phyloP scores from a whole-genome alignment of 495 filamentous ascomycete genomes.

The Acidiella bohemica region DNA sequence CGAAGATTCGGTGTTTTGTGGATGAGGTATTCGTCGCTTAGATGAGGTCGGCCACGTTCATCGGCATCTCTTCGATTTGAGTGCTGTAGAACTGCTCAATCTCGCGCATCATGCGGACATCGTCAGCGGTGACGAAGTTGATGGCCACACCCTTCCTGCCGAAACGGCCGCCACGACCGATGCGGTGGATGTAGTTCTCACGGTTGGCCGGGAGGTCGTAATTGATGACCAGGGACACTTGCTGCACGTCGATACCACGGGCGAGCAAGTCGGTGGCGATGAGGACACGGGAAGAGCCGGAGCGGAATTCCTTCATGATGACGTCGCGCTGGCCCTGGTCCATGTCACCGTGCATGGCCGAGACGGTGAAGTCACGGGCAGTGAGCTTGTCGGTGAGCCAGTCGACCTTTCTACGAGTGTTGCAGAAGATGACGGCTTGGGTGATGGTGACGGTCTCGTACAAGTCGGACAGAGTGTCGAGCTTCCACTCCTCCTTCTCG shows the following conservation, averaged over 20 bases:
- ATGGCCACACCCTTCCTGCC: constrained; percentile 99
- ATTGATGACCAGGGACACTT: constrained; percentile 99
- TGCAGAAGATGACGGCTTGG: constrained; percentile 99
- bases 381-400: constrained; percentile 99
- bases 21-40: background rate
- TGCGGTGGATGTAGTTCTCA: constrained; percentile 99
- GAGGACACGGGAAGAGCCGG: constrained; percentile 90
- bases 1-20: too few species aligned
- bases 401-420: constrained; percentile 98
- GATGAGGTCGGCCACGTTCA: constrained; percentile 62
- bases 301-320: constrained; percentile 99
- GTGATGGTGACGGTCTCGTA: constrained; percentile 99
- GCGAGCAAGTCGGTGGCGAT: constrained; percentile 96
- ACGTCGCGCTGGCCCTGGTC: constrained; percentile 90
- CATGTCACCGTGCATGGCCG: constrained; percentile 99
- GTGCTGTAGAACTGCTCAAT: constrained; percentile 76
- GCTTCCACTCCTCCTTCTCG: constrained; percentile 99
- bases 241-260: constrained; percentile 98
- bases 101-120: constrained; percentile 98
- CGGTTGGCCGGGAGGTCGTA: constrained; percentile 97
- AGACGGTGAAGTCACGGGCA: constrained; percentile 95
- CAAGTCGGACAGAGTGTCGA: constrained; percentile 94
- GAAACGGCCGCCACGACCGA: constrained; percentile 97
- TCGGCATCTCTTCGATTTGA: constrained; percentile 78
- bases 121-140: constrained; percentile 98